Conservation (phyloP, 805 yeast species). For the Yarrowia osloensis region DNA sequence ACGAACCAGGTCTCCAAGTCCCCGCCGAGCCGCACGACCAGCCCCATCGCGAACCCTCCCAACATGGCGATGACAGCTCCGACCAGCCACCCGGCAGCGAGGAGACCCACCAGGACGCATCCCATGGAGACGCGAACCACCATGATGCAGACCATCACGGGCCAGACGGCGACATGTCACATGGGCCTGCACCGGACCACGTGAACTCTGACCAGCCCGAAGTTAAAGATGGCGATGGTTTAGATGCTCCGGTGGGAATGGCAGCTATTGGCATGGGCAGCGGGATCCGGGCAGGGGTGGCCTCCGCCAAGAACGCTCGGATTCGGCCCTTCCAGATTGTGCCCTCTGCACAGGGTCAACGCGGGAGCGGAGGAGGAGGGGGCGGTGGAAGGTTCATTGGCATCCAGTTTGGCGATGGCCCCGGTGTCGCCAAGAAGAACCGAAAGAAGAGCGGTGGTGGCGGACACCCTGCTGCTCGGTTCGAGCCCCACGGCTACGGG, state of each 20-base stretch:
- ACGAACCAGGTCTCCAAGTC: neutral
- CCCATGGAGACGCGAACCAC: neutral
- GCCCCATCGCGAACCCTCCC: neutral
- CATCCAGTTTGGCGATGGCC: constrained; percentile 12
- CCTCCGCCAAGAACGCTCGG: neutral
- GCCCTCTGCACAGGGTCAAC: constrained; percentile 5
- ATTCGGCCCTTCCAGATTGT: constrained; percentile 13
- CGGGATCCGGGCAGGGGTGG: neutral
- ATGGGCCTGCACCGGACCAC: neutral
- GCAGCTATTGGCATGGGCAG: neutral
- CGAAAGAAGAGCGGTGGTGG: neutral
- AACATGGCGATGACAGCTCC: neutral
- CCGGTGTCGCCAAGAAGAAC: neutral
- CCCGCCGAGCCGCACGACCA: neutral
- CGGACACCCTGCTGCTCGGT: neutral
- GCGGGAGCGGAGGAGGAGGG: neutral
- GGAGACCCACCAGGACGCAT: neutral
- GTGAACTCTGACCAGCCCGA: constrained; percentile 21
- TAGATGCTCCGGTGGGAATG: constrained; percentile 3
- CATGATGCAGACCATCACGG: neutral
- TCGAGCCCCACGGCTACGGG: constrained; percentile 18
- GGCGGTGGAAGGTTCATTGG: constrained; percentile 6
- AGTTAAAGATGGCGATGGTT: neutral
- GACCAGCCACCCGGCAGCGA: constrained; percentile 15
- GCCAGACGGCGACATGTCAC: constrained; percentile 10